Percentiles rank a stretch among this genome's conserved stretches.
phyloP scores from a whole-genome alignment of 345 rosid species.

The Eucalyptus fibrosa region DNA sequence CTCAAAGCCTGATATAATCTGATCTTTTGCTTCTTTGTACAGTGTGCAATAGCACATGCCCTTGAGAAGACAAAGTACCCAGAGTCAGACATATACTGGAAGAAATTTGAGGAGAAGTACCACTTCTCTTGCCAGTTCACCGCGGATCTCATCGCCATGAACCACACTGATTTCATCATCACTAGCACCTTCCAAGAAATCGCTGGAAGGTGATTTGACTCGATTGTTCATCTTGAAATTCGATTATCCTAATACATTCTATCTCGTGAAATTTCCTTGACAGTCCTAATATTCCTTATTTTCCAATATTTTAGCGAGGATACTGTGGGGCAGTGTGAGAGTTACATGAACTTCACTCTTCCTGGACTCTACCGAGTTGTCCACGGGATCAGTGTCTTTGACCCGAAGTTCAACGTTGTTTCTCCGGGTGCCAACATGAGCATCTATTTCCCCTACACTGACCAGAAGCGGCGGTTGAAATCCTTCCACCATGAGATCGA shows the following conservation, averaged over 20 bases:
- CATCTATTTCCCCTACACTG: too few species aligned
- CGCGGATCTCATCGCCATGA: slow-evolving; percentile 84
- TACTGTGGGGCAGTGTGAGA: slow-evolving; percentile 72
- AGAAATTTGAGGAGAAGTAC: neutral
- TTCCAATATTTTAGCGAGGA: slow-evolving; percentile 23
- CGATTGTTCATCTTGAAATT: neutral
- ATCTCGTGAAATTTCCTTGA: rapidly evolving
- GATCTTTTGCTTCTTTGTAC: too few species aligned
- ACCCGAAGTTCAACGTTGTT: too few species aligned
- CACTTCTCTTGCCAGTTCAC: slow-evolving; percentile 91
- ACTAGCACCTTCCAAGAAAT: slow-evolving; percentile 91
- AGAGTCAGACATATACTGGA: too few species aligned
- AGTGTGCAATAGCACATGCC: too few species aligned
- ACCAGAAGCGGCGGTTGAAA: rapidly evolving
- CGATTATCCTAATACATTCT: neutral
- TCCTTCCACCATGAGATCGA: rapidly evolving
- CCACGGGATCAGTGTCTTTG: rapidly evolving
- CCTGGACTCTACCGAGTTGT: too few species aligned
- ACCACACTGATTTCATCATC: slow-evolving; percentile 93
- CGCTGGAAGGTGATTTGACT: slow-evolving; percentile 68
- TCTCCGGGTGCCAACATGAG: rapidly evolving
- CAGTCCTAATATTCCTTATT: neutral
- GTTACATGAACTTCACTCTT: slow-evolving; percentile 16
- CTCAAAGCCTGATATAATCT: rapidly evolving
- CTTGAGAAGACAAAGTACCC: too few species aligned